Evolutionary conservation across 306 rosid species (phyloP).

Genomic region (Trifolium fragiferum): DNA sequence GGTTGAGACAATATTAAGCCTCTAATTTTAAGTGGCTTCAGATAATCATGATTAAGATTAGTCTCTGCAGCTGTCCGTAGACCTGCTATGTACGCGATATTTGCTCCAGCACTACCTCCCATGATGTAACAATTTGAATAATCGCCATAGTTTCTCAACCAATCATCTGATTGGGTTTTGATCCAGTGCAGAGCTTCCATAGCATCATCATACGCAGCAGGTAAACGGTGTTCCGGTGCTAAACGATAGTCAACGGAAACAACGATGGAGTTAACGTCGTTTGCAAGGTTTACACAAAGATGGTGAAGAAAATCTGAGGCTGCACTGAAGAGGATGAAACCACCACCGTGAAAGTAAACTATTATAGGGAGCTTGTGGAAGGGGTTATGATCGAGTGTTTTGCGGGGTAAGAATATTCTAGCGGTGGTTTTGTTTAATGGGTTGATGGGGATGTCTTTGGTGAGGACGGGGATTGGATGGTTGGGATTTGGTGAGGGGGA

Average conservation of each 20-base stretch:
- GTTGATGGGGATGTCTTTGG: constrained; percentile 53
- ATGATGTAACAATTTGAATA: constrained; percentile 49
- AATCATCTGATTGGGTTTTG: constrained; percentile 40
- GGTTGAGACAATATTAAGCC: constrained; percentile 61
- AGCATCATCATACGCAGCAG: constrained; percentile 59
- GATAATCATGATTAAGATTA: neutral
- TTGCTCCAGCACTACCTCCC: constrained; percentile 63
- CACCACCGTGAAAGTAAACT: constrained; percentile 63
- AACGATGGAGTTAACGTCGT: constrained; percentile 42
- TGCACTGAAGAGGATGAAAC: constrained; percentile 53
- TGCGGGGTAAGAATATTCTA: constrained; percentile 50
- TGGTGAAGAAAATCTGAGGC: constrained; percentile 45
- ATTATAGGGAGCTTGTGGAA: constrained; percentile 44
- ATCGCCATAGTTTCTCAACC: constrained; percentile 53
- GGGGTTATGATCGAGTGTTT: constrained; percentile 30
- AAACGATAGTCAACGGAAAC: constrained; percentile 58
- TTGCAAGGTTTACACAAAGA: constrained; percentile 43
- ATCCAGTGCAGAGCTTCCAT: constrained; percentile 61
- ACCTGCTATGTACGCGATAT: constrained; percentile 55
- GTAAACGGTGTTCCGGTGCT: constrained; percentile 56
- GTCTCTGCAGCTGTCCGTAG: constrained; percentile 37
- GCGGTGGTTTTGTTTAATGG: constrained; percentile 49
- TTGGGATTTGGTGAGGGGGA: constrained; percentile 42
- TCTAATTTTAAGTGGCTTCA: constrained; percentile 40
- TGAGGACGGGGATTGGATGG: constrained; percentile 41